These are phyloP conservation scores for Penicillium coffeae DNA, from an alignment of 495 filamentous ascomycete species.

Conservation along the genomic window DNA sequence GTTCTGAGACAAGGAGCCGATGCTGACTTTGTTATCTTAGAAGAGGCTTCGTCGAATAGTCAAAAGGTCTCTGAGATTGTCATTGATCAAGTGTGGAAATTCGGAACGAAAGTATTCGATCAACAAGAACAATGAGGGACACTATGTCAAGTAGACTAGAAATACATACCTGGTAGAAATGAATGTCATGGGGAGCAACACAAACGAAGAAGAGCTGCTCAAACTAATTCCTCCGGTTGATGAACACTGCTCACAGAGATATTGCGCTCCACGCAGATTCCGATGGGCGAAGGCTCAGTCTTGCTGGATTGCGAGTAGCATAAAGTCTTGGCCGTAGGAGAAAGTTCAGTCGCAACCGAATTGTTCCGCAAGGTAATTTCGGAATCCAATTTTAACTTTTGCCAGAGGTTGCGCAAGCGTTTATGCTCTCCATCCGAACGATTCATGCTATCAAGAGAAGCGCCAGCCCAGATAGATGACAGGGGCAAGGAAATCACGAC, in stretches of 20 bases:
- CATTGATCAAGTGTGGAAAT: constrained; percentile 65
- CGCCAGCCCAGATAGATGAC: constrained; percentile 72
- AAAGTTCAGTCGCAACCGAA: constrained; percentile 8
- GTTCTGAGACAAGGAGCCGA: constrained; percentile 57
- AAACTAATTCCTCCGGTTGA: neutral
- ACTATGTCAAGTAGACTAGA: too few relatives aligned
- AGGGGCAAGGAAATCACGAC: constrained; percentile 74
- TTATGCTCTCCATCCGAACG: neutral
- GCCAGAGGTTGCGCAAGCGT: constrained; percentile 28
- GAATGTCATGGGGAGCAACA: neutral
- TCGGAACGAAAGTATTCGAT: constrained; percentile 38
- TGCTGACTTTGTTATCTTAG: constrained; percentile 68
- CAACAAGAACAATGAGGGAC: neutral
- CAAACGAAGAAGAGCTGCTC: neutral
- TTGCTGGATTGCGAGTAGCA: constrained; percentile 26
- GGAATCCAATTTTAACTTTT: constrained; percentile 13
- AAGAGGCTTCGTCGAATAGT: constrained; percentile 29
- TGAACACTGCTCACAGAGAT: constrained; percentile 22
- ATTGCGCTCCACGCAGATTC: constrained; percentile 34
- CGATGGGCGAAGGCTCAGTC: constrained; percentile 16
- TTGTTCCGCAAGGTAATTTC: constrained; percentile 18
- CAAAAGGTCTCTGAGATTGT: constrained; percentile 29
- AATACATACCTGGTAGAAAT: too few relatives aligned
- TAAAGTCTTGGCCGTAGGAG: constrained; percentile 20
- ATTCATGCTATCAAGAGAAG: constrained; percentile 28